Conservation (phyloP, 768 basidiomycete genomes). For the Russula foetens region DNA sequence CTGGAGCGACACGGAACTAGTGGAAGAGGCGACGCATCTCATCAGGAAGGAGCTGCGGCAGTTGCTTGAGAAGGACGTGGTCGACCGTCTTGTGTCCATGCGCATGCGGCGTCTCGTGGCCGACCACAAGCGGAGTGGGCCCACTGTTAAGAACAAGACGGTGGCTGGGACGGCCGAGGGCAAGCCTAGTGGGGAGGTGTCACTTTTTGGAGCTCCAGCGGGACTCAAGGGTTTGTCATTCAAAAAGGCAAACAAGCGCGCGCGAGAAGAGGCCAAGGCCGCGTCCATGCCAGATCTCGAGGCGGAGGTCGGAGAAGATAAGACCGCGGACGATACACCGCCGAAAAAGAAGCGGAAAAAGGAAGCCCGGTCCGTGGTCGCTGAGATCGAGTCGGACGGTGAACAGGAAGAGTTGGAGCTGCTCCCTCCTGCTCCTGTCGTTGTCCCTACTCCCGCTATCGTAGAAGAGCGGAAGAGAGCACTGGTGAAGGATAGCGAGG, state of each 20-base stretch:
- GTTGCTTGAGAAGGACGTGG: constrained; percentile 56
- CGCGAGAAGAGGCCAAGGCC: constrained; percentile 29
- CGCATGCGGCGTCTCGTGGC: constrained; percentile 45
- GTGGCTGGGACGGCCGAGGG: constrained; percentile 11
- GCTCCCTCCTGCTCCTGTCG: constrained; percentile 21
- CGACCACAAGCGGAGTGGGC: constrained; percentile 41
- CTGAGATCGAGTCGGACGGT: constrained; percentile 52
- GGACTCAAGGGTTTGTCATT: constrained; percentile 40
- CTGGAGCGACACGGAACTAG: constrained; percentile 48
- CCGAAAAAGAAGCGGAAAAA: constrained; percentile 56
- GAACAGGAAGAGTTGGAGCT: constrained; percentile 33
- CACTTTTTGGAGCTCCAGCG: constrained; percentile 33
- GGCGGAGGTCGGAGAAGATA: constrained; percentile 28
- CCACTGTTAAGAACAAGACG: constrained; percentile 24
- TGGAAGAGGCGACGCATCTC: constrained; percentile 46
- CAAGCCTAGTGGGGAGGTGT: constrained; percentile 28
- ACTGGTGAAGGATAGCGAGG: constrained; percentile 25
- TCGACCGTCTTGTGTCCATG: constrained; percentile 48
- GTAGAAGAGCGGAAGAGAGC: constrained; percentile 26
- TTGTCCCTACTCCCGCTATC: constrained; percentile 2
- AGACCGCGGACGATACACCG: constrained; percentile 31
- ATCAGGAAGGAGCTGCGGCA: constrained; percentile 49
- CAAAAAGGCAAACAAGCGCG: constrained; percentile 34
- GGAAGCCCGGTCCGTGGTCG: constrained; percentile 34
- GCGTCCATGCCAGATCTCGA: constrained; percentile 22